Percentiles rank a stretch among this genome's conserved stretches.
Conservation (phyloP, 1,284 basidiomycete species). For the Tremellales sp. region DNA sequence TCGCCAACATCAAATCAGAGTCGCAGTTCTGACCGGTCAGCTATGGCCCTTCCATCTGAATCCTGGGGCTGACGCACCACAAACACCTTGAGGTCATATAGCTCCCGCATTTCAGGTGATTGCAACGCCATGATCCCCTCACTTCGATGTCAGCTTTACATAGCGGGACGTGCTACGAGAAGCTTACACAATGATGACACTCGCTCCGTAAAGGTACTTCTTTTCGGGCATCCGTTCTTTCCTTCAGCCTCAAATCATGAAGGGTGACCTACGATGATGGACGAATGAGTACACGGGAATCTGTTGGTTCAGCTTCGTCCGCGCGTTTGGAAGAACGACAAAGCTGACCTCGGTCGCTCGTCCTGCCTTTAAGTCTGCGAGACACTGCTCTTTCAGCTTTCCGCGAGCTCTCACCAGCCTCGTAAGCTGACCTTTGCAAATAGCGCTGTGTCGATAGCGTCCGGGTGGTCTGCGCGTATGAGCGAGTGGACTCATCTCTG, state of each 20-base stretch:
- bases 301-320: constrained; percentile 21
- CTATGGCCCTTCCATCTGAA: constrained; percentile 53
- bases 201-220: constrained; percentile 90
- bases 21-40: constrained; percentile 59
- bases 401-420: too few species aligned
- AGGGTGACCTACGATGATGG: constrained; percentile 61
- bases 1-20: constrained; percentile 93
- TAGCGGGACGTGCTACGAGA: not conserved
- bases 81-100: constrained; percentile 86
- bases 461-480: constrained; percentile 66
- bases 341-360: constrained; percentile 49
- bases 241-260: not conserved
- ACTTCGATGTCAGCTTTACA: constrained; percentile 15
- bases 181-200: constrained; percentile 76
- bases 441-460: constrained; percentile 84
- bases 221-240: constrained; percentile 69
- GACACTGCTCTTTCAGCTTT: constrained; percentile 57
- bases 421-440: constrained; percentile 67
- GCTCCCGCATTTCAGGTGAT: constrained; percentile 66
- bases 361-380: constrained; percentile 77
- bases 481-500: not conserved
- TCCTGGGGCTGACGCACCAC: constrained; percentile 15
- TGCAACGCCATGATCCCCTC: constrained; percentile 92
- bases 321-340: not conserved
- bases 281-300: constrained; percentile 93